Evolutionary conservation across 176 grass and related monocot genomes (phyloP).

Genomic region (Secale cereale): DNA sequence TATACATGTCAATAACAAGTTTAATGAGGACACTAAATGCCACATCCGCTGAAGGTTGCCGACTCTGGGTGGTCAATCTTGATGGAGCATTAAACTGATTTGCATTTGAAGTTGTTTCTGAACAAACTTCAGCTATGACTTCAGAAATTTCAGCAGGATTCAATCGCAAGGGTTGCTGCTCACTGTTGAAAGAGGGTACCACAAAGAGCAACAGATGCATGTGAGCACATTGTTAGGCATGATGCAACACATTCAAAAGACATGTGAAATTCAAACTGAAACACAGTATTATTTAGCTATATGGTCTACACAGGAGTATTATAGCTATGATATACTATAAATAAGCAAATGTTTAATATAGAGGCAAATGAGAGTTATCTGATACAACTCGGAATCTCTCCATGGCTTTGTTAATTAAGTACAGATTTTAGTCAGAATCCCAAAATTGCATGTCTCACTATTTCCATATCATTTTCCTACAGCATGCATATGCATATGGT

Average conservation of each 20-base stretch:
- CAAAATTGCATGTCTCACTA: not conserved
- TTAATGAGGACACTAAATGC: constrained; percentile 98
- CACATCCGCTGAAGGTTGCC: constrained; percentile 85
- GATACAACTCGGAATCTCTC: not conserved
- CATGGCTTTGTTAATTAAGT: constrained; percentile 1
- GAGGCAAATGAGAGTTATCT: not conserved
- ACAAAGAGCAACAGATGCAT: constrained; percentile 33
- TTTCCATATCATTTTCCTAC: not conserved
- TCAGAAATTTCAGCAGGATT: constrained; percentile 92
- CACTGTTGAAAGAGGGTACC: constrained; percentile 47
- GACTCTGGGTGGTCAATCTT: constrained; percentile 58
- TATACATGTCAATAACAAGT: constrained; percentile 98
- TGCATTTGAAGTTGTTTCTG: constrained; percentile 59
- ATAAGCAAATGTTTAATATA: not conserved
- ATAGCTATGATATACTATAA: constrained; percentile 9
- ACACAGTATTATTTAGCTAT: not conserved
- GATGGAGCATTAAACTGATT: constrained; percentile 54
- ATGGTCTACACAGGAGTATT: not conserved
- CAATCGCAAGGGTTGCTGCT: constrained; percentile 96
- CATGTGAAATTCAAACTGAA: not conserved
- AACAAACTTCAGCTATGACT: constrained; percentile 95
- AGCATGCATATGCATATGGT: not conserved
- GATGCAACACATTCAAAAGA: not conserved
- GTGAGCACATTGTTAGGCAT: constrained; percentile 10
- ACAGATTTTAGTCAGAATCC: not conserved